A percentile compares a stretch with the other conserved stretches of the same genome.
Evolutionary conservation across 1,139 yeast genomes (phyloP).

Genomic region (Blastobotrys illinoisensis): DNA sequence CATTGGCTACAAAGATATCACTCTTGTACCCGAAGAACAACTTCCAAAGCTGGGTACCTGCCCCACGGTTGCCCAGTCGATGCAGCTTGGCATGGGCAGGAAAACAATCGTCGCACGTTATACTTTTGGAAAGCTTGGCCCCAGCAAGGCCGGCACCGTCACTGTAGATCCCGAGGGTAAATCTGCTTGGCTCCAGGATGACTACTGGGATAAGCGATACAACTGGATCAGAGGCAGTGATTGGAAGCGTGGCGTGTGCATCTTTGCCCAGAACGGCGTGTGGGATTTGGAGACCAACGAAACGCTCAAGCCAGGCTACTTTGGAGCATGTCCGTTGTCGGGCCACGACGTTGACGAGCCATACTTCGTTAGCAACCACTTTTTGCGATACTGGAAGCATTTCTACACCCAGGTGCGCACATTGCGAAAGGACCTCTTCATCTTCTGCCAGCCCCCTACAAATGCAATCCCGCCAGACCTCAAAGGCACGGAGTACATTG

Average conservation of each 20-base stretch:
- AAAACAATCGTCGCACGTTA: slow-evolving; percentile 62
- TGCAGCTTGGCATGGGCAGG: slow-evolving; percentile 64
- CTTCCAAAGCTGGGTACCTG: slow-evolving; percentile 31
- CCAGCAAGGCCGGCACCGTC: slow-evolving; percentile 53
- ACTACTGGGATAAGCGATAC: slow-evolving; percentile 50
- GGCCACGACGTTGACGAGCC: slow-evolving; percentile 45
- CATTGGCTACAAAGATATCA: slow-evolving; percentile 28
- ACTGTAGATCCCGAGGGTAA: slow-evolving; percentile 62
- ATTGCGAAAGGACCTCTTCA: slow-evolving; percentile 43
- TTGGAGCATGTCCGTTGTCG: slow-evolving; percentile 26
- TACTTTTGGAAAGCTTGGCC: slow-evolving; percentile 65
- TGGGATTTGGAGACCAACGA: slow-evolving; percentile 51
- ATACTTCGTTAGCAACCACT: slow-evolving; percentile 59
- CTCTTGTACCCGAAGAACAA: slow-evolving; percentile 28
- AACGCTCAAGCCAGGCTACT: slow-evolving; percentile 43
- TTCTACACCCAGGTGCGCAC: slow-evolving; percentile 48
- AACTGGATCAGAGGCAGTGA: slow-evolving; percentile 55
- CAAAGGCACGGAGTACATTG: slow-evolving; percentile 49
- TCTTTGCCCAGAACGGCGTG: slow-evolving; percentile 68
- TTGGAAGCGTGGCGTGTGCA: slow-evolving; percentile 69
- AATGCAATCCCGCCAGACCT: slow-evolving; percentile 72
- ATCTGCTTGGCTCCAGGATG: slow-evolving; percentile 55
- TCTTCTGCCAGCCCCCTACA: slow-evolving; percentile 80
- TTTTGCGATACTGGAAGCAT: slow-evolving; percentile 50
- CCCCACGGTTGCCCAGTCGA: slow-evolving; percentile 32